Conservation (phyloP, 108 stramenopile species). For the Conticribra guillardii region DNA sequence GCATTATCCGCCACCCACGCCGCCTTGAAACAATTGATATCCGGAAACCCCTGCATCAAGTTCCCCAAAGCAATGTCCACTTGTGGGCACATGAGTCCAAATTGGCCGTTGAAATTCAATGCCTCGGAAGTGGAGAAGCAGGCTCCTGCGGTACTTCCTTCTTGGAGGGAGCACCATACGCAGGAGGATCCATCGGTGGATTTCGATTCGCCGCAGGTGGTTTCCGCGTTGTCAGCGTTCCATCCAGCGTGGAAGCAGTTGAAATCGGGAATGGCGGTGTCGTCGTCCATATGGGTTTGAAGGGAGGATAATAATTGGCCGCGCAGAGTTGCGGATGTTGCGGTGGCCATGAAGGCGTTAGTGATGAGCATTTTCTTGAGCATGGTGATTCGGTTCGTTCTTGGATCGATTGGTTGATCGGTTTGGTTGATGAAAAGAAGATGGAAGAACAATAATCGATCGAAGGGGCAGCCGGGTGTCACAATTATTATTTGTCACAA, state of each 20-base stretch:
- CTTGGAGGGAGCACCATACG: conserved; percentile 28
- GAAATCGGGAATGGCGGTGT: conserved; percentile 28
- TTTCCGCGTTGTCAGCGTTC: conserved; percentile 22
- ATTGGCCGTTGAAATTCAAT: conserved; percentile 7
- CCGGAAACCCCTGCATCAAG: conserved; percentile 11
- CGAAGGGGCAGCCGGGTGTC: no score
- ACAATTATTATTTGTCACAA: no score
- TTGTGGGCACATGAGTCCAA: conserved; percentile 26
- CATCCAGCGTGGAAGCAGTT: conserved; percentile 35
- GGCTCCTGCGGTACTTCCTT: conserved; percentile 13
- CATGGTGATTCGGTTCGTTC: no score
- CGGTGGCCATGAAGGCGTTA: no score
- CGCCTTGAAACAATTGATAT: conserved; percentile 46
- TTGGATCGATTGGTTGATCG: no score
- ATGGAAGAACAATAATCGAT: no score
- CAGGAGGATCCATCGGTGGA: conserved; percentile 35
- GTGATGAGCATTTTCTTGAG: no score
- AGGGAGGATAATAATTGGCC: no score
- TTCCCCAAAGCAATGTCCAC: background rate
- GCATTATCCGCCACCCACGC: conserved; percentile 50
- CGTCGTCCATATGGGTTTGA: background rate
- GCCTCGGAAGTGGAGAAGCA: conserved; percentile 29
- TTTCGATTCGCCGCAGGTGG: conserved; percentile 17
- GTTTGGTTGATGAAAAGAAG: no score
- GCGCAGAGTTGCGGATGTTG: no score